phyloP scores from a whole-genome alignment of 108 stramenopile genomes.

The Bacterosira constricta region DNA sequence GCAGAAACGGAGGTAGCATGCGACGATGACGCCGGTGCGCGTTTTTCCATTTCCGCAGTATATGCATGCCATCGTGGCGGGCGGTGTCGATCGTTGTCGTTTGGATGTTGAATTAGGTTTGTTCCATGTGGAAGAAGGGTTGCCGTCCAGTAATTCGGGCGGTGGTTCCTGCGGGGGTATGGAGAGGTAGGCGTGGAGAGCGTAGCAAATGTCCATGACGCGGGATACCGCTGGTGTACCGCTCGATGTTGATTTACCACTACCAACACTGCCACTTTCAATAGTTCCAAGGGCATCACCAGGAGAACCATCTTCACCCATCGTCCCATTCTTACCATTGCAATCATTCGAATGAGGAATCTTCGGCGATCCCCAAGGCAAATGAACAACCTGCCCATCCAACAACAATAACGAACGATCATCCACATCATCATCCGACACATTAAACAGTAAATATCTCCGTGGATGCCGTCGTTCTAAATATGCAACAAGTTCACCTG shows the following conservation, averaged over 20 bases:
- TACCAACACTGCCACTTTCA: background rate
- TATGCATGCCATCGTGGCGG: constrained; percentile 57
- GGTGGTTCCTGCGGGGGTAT: constrained; percentile 39
- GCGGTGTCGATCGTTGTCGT: background rate
- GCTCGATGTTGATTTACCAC: constrained; percentile 21
- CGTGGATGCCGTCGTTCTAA: constrained; percentile 56
- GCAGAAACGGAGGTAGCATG: constrained; percentile 83
- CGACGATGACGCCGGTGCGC: constrained; percentile 84
- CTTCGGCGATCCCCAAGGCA: constrained; percentile 63
- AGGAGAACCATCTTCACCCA: background rate
- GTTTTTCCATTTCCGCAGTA: constrained; percentile 91
- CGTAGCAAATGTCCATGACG: constrained; percentile 72
- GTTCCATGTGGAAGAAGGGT: too few species aligned
- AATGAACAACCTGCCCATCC: constrained; percentile 65
- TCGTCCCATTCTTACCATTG: background rate
- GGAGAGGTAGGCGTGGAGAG: constrained; percentile 69
- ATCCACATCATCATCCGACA: constrained; percentile 59
- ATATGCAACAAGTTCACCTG: constrained; percentile 50
- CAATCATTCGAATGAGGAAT: background rate
- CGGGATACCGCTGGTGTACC: constrained; percentile 62
- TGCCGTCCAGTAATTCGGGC: background rate
- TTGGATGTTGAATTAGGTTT: background rate
- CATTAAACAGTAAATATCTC: constrained; percentile 60
- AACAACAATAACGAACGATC: constrained; percentile 59
- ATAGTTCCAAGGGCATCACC: background rate